phyloP scores from a whole-genome alignment of 352 stramenopile species.

The Elongisporangium undulatum region DNA sequence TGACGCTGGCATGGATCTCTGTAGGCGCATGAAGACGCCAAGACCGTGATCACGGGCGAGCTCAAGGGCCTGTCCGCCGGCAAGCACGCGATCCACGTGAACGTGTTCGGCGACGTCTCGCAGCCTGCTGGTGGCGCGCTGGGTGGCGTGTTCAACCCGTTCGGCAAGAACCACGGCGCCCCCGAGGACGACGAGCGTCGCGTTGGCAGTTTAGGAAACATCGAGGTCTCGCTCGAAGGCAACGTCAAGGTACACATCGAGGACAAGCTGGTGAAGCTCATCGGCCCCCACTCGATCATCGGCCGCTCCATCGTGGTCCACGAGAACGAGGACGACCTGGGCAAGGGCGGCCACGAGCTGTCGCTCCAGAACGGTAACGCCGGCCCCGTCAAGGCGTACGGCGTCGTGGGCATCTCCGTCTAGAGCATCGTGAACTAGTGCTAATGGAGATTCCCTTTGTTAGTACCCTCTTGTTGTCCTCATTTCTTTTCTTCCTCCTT shows the following conservation, averaged over 20 bases:
- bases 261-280: constrained; percentile 96
- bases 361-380: constrained; percentile 96
- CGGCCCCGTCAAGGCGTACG: constrained; percentile 88
- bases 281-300: constrained; percentile 97
- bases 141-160: constrained; percentile 97
- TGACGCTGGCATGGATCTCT: not conserved
- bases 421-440: constrained; percentile 20
- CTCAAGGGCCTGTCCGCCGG: constrained; percentile 74
- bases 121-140: constrained; percentile 63
- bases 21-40: constrained; percentile 81
- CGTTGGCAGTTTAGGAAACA: constrained; percentile 94
- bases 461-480: too few species aligned
- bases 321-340: constrained; percentile 94
- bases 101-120: constrained; percentile 94
- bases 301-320: constrained; percentile 95
- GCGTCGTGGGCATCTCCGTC: constrained; percentile 90
- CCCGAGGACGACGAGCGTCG: constrained; percentile 95
- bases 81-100: constrained; percentile 95
- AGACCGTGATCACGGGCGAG: constrained; percentile 81
- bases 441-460: too few species aligned
- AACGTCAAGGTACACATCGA: constrained; percentile 90
- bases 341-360: constrained; percentile 95
- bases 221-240: constrained; percentile 80
- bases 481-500: too few species aligned
- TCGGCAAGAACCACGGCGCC: constrained; percentile 96